phyloP scores from a whole-genome alignment of 2,329 filamentous ascomycete genomes.

The Aspergillus phoenicis region DNA sequence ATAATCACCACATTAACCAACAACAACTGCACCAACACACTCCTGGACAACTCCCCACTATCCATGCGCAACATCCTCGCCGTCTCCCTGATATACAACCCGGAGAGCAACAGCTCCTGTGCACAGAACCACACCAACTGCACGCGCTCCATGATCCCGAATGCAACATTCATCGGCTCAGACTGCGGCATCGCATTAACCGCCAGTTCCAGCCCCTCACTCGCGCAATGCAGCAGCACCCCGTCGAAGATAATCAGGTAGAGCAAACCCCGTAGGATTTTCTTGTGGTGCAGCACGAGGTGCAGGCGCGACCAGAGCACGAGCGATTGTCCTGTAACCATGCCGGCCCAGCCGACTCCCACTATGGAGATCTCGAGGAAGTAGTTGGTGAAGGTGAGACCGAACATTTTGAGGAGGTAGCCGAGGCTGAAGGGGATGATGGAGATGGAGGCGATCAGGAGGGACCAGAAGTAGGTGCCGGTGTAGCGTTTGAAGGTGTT shows the following conservation, averaged over 20 bases:
- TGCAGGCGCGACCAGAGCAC: constrained; percentile 54
- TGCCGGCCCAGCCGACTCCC: constrained; percentile 47
- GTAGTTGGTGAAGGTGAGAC: constrained; percentile 36
- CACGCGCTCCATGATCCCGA: constrained; percentile 54
- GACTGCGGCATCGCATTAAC: constrained; percentile 32
- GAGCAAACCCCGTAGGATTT: constrained; percentile 41
- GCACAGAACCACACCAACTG: constrained; percentile 58
- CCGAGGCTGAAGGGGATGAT: constrained; percentile 50
- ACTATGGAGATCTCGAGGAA: constrained; percentile 43
- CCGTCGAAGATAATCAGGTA: constrained; percentile 50
- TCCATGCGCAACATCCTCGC: constrained; percentile 51
- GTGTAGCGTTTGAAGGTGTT: constrained; percentile 49
- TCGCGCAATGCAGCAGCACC: constrained; percentile 46
- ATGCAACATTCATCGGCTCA: constrained; percentile 32
- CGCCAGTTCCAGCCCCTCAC: constrained; percentile 46
- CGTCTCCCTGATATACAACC: constrained; percentile 56
- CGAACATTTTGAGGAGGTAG: constrained; percentile 49
- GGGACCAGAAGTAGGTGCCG: constrained; percentile 54
- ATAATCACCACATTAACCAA: constrained; percentile 52
- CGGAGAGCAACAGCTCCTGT: constrained; percentile 57
- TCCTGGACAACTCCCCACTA: constrained; percentile 40
- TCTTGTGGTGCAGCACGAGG: constrained; percentile 43
- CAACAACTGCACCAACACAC: constrained; percentile 47
- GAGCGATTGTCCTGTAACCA: constrained; percentile 53
- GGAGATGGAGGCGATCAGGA: constrained; percentile 46